Conservation (phyloP, 352 stramenopile species). For the Thalassiosira ordinaria region DNA sequence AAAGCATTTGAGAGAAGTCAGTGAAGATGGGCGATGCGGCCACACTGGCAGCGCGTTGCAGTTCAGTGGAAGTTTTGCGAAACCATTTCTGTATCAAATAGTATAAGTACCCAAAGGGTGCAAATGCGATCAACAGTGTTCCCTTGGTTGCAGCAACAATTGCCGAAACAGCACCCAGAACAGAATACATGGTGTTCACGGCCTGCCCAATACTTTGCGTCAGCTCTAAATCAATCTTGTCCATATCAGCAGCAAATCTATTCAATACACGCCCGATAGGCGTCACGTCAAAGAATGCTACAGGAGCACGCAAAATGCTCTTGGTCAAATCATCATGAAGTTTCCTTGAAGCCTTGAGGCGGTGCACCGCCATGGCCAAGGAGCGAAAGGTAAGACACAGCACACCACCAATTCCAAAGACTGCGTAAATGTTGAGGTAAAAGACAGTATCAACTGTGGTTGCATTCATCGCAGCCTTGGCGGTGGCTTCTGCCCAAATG, state of each 20-base stretch:
- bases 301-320: constrained; percentile 89
- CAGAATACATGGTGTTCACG: constrained; percentile 86
- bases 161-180: constrained; percentile 84
- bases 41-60: constrained; percentile 84
- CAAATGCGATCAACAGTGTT: constrained; percentile 86
- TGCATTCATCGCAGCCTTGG: constrained; percentile 24
- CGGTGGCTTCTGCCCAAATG: constrained; percentile 64
- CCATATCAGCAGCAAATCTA: constrained; percentile 91
- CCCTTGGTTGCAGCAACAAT: constrained; percentile 88
- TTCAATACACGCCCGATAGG: constrained; percentile 85
- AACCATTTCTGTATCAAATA: constrained; percentile 85
- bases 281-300: constrained; percentile 92
- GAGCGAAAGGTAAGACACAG: constrained; percentile 68
- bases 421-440: constrained; percentile 80
- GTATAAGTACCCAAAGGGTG: constrained; percentile 89
- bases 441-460: constrained; percentile 57
- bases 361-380: constrained; percentile 79
- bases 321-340: constrained; percentile 90
- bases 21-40: constrained; percentile 85
- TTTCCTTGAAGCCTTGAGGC: constrained; percentile 73
- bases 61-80: constrained; percentile 83
- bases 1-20: constrained; percentile 86
- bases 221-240: constrained; percentile 91
- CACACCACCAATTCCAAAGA: constrained; percentile 73
- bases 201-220: constrained; percentile 86